phyloP scores from a whole-genome alignment of 169 alveolate genomes.

The Plasmodium relictum region DNA sequence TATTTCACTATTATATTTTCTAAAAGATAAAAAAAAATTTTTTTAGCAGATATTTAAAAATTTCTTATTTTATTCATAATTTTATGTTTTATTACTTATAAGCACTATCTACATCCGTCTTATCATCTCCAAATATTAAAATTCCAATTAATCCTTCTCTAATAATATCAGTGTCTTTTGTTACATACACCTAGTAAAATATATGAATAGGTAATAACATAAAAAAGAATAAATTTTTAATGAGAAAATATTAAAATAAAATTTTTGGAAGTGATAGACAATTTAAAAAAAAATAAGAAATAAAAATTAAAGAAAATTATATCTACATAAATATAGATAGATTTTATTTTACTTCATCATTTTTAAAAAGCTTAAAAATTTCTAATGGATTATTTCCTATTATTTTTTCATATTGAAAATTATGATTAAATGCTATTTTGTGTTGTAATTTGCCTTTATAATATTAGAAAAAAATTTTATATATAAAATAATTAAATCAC shows the following conservation, averaged over 20 bases:
- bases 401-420: conserved; percentile 39
- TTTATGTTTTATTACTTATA: conserved; percentile 19
- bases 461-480: background rate
- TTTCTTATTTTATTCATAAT: too few relatives aligned
- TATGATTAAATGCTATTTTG: background rate
- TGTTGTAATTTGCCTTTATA: conserved; percentile 13
- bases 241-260: background rate
- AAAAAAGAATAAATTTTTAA: background rate
- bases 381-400: conserved; percentile 34
- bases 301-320: background rate
- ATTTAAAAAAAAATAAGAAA: background rate
- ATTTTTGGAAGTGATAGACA: background rate
- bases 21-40: background rate
- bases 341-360: conserved; percentile 29
- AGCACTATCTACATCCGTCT: conserved; percentile 39
- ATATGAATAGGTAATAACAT: background rate
- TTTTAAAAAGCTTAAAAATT: conserved; percentile 31
- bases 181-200: conserved; percentile 38
- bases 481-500: background rate
- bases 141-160: conserved; percentile 52
- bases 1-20: conserved; percentile 46
- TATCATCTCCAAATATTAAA: conserved; percentile 62
- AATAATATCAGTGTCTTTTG: conserved; percentile 17
- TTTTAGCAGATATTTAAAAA: background rate
- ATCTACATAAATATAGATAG: background rate